Evolutionary conservation across 2,329 filamentous ascomycete species (phyloP).

Genomic region (Hymenoscyphus repandus): DNA sequence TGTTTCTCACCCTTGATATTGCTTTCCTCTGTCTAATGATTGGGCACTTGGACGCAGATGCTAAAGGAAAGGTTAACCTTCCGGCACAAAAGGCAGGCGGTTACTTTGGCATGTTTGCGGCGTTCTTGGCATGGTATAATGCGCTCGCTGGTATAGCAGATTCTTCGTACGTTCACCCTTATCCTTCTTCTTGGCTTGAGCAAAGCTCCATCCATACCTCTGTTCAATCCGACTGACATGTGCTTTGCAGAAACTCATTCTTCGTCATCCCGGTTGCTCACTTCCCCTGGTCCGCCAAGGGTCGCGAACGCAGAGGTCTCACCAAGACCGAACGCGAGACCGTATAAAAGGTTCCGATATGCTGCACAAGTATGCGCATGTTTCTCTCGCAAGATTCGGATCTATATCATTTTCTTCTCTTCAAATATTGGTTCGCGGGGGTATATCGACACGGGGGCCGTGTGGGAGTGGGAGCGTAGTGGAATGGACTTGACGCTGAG

Average conservation of each 20-base stretch:
- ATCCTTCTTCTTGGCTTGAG: conserved; percentile 88
- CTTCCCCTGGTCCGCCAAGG: conserved; percentile 90
- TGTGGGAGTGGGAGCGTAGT: no score
- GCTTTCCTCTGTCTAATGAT: neutral
- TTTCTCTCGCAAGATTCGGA: no score
- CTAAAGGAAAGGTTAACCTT: conserved; percentile 35
- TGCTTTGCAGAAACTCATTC: conserved; percentile 68
- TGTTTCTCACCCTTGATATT: conserved; percentile 54
- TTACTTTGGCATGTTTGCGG: conserved; percentile 70
- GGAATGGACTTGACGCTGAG: no score
- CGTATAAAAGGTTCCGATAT: conserved; percentile 18
- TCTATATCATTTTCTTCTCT: no score
- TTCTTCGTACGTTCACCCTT: conserved; percentile 59
- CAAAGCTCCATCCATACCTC: conserved; percentile 89
- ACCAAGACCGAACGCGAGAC: conserved; percentile 41
- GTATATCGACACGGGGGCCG: no score
- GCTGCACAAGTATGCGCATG: no score
- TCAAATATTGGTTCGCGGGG: no score
- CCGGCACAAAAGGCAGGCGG: conserved; percentile 66
- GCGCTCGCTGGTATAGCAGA: conserved; percentile 79
- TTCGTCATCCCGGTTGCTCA: conserved; percentile 88
- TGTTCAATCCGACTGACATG: conserved; percentile 61
- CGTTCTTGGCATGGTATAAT: conserved; percentile 84
- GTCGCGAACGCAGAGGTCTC: conserved; percentile 48
- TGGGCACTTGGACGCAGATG: conserved; percentile 19